Evolutionary conservation across 2,329 filamentous ascomycete species (phyloP), one percentile per base, ranked within the genome.

Genomic region (Colletotrichum graminicola): DNA sequence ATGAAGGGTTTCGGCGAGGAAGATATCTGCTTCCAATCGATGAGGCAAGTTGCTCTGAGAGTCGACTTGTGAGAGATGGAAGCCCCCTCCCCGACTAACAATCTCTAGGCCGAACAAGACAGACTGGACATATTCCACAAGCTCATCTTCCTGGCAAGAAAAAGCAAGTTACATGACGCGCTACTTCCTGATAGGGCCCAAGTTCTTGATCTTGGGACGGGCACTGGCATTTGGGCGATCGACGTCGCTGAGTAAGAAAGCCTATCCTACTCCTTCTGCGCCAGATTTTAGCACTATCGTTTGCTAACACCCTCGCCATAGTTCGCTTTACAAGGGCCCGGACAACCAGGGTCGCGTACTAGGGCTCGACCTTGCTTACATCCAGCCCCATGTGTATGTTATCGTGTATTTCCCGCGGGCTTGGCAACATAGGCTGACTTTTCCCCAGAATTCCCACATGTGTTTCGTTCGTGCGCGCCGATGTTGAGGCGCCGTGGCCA

Each of bases 221-320:
- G 95, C 26, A 97, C 94, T 1, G 94, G 94, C 49, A 95, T 97
- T 73, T 98, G 95, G 95, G 90, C 92, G 51, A 93, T 97, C 76
- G 92, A 95, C 75, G 92, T 97, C 82, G 92, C 93, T 73, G 91
- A 93, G 88, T 94, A 84, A 83, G 89, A 80, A 18, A 7, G 47
- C 34, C 51, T 34, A 45, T 45, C n/a, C 36, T 26, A 11, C 8
- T 32, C 18, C 34, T 34, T 36, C 23, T n/a, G 34, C 59, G 18
- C 39, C 39, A 41, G 23, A 14, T 51, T n/a, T 18, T 29, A 55
- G 23, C 57, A 43, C 51, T 11, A 8, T 87, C 62, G 90, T 91
- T 45, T 21, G 66, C 71, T 73, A 43, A 73, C 39, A 45, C 11
- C 4, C 18, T 49, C 32, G 14, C n/a, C 47, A 10, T 32, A 73